Conservation (phyloP, 2,329 filamentous ascomycete species). For the Penicillium decumbens region DNA sequence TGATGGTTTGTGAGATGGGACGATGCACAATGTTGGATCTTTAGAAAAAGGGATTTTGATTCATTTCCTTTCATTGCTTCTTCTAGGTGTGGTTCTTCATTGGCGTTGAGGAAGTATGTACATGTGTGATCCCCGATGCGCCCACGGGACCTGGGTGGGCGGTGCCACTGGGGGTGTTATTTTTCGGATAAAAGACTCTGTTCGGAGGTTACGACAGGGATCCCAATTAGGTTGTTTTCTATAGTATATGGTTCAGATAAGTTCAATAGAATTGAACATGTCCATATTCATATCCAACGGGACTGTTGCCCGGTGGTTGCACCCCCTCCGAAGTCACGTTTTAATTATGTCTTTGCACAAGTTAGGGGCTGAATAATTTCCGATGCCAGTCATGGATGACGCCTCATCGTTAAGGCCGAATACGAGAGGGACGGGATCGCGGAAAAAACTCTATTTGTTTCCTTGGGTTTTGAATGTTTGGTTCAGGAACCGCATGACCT, state of each 20-base stretch:
- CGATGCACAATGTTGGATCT: conserved; percentile 36
- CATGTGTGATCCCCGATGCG: not conserved
- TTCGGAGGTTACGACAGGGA: not conserved
- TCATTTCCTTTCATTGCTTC: not conserved
- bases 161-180: not conserved
- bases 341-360: not conserved
- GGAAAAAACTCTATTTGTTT: not conserved
- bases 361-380: not conserved
- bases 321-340: not conserved
- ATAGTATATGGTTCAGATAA: not conserved
- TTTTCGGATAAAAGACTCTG: not conserved
- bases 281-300: not conserved
- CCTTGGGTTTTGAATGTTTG: not conserved
- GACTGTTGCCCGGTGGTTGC: too few relatives aligned
- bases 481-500: not conserved
- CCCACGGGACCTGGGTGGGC: not conserved
- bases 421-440: not conserved
- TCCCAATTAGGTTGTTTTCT: not conserved
- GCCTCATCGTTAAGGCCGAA: not conserved
- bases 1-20: conserved; percentile 39
- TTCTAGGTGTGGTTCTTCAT: not conserved
- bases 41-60: conserved; percentile 9
- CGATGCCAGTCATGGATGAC: not conserved
- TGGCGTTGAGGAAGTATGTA: not conserved
- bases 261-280: not conserved